Percentiles rank a stretch among this genome's conserved stretches.
phyloP scores from a whole-genome alignment of 1,284 basidiomycete species.

The Cutaneotrichosporon daszewskae region DNA sequence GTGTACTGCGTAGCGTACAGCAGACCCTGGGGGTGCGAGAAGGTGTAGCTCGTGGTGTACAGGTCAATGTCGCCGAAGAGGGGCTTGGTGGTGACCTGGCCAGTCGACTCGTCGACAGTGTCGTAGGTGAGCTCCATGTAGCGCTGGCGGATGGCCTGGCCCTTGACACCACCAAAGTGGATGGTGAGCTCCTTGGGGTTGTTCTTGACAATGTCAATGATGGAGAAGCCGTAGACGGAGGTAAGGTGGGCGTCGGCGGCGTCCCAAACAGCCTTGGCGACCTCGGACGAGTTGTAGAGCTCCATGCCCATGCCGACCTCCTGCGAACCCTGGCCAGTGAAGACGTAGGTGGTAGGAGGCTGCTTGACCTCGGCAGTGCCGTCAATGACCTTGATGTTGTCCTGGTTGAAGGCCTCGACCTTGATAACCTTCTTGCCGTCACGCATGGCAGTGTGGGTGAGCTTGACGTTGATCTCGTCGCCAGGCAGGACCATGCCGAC shows the following conservation, averaged over 20 bases:
- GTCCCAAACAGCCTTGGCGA: constrained; percentile 95
- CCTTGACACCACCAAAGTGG: constrained; percentile 98
- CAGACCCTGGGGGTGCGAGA: constrained; percentile 90
- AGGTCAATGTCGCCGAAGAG: constrained; percentile 88
- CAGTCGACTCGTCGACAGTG: constrained; percentile 89
- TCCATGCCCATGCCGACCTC: constrained; percentile 99
- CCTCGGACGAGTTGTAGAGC: constrained; percentile 84
- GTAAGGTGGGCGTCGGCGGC: constrained; percentile 88
- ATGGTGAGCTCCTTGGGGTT: constrained; percentile 97
- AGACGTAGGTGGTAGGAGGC: constrained; percentile 89
- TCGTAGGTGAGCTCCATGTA: constrained; percentile 99
- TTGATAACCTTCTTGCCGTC: constrained; percentile 88
- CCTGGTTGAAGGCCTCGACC: constrained; percentile 78
- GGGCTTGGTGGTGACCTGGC: constrained; percentile 87
- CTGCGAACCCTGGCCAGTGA: constrained; percentile 98
- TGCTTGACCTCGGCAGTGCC: constrained; percentile 91
- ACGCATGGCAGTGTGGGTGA: constrained; percentile 85
- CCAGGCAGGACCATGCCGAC: constrained; percentile 97
- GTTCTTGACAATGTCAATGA: constrained; percentile 95
- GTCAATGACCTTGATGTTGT: constrained; percentile 83
- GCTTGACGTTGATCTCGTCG: constrained; percentile 78
- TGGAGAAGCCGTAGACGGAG: constrained; percentile 91
- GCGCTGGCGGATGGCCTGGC: constrained; percentile 91
- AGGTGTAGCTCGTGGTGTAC: constrained; percentile 91
- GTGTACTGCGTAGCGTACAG: constrained; percentile 98